These are phyloP conservation scores for Hymenoscyphus fraxineus DNA, from an alignment of 2,329 filamentous ascomycete genomes.

Conservation along the genomic window DNA sequence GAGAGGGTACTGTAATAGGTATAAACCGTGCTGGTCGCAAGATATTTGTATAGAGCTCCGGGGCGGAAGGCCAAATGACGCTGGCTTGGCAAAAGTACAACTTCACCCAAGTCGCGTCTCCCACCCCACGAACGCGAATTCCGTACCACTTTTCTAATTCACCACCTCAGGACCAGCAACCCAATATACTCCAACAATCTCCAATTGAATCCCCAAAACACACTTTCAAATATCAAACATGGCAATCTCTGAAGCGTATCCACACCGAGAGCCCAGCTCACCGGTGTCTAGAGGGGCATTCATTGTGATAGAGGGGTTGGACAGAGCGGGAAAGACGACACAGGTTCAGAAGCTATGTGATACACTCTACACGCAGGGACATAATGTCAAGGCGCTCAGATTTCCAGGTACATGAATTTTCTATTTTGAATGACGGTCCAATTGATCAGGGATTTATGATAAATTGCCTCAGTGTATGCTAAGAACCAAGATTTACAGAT, in stretches of 20 bases:
- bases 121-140: background rate
- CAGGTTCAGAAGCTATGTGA: slow-evolving; percentile 59
- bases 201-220: background rate
- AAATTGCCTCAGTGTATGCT: background rate
- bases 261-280: slow-evolving; percentile 29
- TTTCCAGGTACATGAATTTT: slow-evolving; percentile 56
- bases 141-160: background rate
- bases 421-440: background rate
- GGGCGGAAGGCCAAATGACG: background rate
- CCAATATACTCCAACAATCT: background rate
- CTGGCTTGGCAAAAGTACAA: background rate
- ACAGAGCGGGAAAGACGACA: slow-evolving; percentile 69
- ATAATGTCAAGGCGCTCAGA: slow-evolving; percentile 54
- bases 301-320: slow-evolving; percentile 69
- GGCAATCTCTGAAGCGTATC: slow-evolving; percentile 13
- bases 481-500: slow-evolving; percentile 43
- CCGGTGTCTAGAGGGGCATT: slow-evolving; percentile 50
- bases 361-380: slow-evolving; percentile 47
- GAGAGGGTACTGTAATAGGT: background rate
- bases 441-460: slow-evolving; percentile 6
- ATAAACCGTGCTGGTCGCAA: background rate
- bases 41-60: background rate
- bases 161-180: background rate
- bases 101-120: background rate
- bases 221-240: background rate